A percentile compares a stretch with the other conserved stretches of the same genome.
phyloP scores from a whole-genome alignment of 1,139 yeast species.

The Geotrichum bryndzae region DNA sequence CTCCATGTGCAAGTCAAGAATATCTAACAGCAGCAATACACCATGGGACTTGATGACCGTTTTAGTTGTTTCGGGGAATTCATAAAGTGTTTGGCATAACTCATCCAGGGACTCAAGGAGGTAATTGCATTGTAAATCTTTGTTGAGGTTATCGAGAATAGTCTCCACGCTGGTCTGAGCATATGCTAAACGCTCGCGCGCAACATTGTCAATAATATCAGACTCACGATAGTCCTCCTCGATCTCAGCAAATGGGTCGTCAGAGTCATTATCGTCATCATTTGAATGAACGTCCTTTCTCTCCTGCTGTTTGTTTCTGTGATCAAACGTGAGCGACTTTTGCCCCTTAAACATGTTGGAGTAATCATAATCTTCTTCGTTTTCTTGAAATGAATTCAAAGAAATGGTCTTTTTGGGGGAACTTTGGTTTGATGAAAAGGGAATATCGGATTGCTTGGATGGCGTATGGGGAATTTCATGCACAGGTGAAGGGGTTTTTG shows the following conservation, averaged over 20 bases:
- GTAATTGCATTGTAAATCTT: constrained; percentile 8
- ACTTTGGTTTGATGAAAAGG: background rate
- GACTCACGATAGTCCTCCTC: constrained; percentile 24
- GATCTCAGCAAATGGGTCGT: constrained; percentile 29
- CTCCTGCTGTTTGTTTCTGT: background rate
- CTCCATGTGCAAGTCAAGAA: constrained; percentile 35
- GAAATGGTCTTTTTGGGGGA: constrained; percentile 2
- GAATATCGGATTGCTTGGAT: background rate
- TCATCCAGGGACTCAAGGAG: constrained; percentile 7
- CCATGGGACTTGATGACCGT: constrained; percentile 46
- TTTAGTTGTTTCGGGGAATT: constrained; percentile 24
- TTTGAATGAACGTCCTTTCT: background rate
- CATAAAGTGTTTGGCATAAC: constrained; percentile 2
- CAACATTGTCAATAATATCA: constrained; percentile 24
- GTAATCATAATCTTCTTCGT: constrained; percentile 25
- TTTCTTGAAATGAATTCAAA: constrained; percentile 17
- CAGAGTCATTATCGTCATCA: constrained; percentile 23
- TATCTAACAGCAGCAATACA: constrained; percentile 44
- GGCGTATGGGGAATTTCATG: background rate
- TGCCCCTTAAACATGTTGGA: constrained; percentile 19
- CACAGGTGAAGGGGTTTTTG: constrained; percentile 2
- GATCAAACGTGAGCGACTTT: background rate
- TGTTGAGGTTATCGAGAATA: constrained; percentile 22
- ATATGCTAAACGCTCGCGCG: constrained; percentile 26
- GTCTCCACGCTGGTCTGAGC: constrained; percentile 22